A percentile compares a stretch with the other conserved stretches of the same genome.
These are phyloP conservation scores for Clavulina sp. DNA, from an alignment of 768 basidiomycete genomes.

Conservation along the genomic window DNA sequence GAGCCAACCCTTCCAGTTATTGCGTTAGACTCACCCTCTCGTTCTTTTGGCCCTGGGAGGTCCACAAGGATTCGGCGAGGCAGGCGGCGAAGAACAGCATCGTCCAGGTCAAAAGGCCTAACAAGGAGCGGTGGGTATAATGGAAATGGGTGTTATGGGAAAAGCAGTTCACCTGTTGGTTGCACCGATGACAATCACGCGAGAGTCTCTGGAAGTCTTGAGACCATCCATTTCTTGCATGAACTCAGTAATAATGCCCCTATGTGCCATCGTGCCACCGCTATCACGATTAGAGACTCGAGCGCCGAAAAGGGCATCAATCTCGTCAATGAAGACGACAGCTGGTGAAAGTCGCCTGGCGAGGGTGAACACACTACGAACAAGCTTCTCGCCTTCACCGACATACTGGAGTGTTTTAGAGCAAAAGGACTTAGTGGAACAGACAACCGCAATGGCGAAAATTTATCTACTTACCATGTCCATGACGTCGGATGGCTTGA, in stretches of 20 bases:
- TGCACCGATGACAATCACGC: constrained; percentile 82
- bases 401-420: constrained; percentile 38
- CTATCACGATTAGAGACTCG: constrained; percentile 59
- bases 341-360: constrained; percentile 77
- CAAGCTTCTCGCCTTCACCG: constrained; percentile 79
- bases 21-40: constrained; percentile 40
- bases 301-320: constrained; percentile 83
- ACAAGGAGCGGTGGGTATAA: background rate
- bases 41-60: constrained; percentile 69
- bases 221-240: constrained; percentile 91
- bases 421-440: constrained; percentile 4
- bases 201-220: constrained; percentile 57
- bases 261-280: constrained; percentile 65
- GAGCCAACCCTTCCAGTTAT: background rate
- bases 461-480: constrained; percentile 52
- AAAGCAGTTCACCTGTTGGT: constrained; percentile 44
- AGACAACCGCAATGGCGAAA: constrained; percentile 1
- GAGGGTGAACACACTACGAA: constrained; percentile 73
- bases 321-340: constrained; percentile 88
- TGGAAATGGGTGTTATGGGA: background rate
- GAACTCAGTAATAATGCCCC: constrained; percentile 79
- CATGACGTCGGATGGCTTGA: constrained; percentile 89
- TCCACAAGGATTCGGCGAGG: constrained; percentile 79
- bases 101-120: constrained; percentile 68
- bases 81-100: constrained; percentile 77